Evolutionary conservation across 2,329 filamentous ascomycete genomes (phyloP).

Genomic region (Epichloe gansuensis): DNA sequence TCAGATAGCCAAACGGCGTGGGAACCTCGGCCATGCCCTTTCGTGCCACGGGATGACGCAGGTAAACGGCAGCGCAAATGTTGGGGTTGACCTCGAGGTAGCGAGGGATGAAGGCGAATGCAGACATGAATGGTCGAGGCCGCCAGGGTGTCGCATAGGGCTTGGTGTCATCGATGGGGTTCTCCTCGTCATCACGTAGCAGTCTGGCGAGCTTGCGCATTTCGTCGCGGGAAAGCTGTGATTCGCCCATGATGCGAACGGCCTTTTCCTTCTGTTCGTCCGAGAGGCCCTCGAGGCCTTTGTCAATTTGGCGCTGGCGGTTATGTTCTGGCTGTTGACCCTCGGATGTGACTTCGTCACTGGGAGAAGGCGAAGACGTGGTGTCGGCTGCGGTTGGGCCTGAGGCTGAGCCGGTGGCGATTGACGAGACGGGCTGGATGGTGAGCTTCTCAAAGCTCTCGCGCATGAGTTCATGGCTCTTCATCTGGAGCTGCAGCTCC

Average conservation of each 20-base stretch:
- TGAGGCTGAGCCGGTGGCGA: constrained; percentile 7
- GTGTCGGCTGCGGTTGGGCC: constrained; percentile 4
- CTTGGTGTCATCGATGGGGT: constrained; percentile 63
- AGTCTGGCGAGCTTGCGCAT: constrained; percentile 40
- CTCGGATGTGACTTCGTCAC: not conserved
- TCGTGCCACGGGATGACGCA: constrained; percentile 84
- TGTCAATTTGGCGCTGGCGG: constrained; percentile 19
- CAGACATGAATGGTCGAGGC: constrained; percentile 73
- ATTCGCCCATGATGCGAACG: constrained; percentile 19
- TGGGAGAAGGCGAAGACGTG: not conserved
- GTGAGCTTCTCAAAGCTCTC: constrained; percentile 18
- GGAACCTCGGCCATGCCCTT: constrained; percentile 72
- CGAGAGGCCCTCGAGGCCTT: constrained; percentile 22
- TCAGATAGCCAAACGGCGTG: constrained; percentile 59
- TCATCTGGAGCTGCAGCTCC: constrained; percentile 21
- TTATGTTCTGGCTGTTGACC: constrained; percentile 13
- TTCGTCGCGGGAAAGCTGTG: constrained; percentile 33
- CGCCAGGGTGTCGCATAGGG: constrained; percentile 87
- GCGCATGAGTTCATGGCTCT: constrained; percentile 20
- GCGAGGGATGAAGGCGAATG: constrained; percentile 87
- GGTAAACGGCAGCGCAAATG: constrained; percentile 87
- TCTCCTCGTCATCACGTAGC: constrained; percentile 53
- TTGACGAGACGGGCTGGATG: constrained; percentile 7
- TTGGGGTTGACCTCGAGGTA: constrained; percentile 98
- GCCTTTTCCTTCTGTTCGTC: constrained; percentile 21